phyloP scores from a whole-genome alignment of 352 stramenopile genomes.

The Globisporangium apiculatum region DNA sequence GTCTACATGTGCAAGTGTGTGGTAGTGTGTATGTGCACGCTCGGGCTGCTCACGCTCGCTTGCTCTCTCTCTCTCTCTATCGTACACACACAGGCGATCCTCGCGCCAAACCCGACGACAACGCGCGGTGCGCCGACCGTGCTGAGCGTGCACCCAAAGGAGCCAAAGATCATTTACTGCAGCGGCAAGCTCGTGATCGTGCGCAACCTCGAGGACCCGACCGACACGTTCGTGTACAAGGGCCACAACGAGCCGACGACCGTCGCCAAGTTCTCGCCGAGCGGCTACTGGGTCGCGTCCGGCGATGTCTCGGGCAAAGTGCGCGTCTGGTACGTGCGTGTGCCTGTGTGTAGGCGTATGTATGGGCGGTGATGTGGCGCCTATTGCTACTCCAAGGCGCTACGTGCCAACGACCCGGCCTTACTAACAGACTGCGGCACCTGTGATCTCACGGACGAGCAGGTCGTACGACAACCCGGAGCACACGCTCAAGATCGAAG shows the following conservation, averaged over 20 bases:
- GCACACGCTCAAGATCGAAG: slow-evolving; percentile 93
- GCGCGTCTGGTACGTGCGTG: slow-evolving; percentile 81
- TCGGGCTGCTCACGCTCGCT: background rate
- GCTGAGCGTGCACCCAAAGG: slow-evolving; percentile 74
- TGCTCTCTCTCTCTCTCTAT: background rate
- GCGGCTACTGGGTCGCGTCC: slow-evolving; percentile 92
- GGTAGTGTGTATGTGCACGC: background rate
- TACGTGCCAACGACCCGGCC: too few relatives aligned
- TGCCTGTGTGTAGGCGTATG: background rate
- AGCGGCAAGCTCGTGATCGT: slow-evolving; percentile 89
- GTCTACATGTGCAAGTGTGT: background rate
- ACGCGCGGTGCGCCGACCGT: slow-evolving; percentile 63
- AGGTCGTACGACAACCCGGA: slow-evolving; percentile 95
- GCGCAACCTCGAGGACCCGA: slow-evolving; percentile 79
- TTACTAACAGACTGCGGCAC: too few relatives aligned
- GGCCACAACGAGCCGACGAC: slow-evolving; percentile 91
- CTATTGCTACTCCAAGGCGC: too few relatives aligned
- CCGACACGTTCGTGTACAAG: slow-evolving; percentile 92
- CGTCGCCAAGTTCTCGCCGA: slow-evolving; percentile 92
- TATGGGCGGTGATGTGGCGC: background rate
- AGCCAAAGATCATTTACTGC: slow-evolving; percentile 90
- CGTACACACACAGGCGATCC: slow-evolving; percentile 26
- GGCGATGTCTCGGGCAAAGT: slow-evolving; percentile 89
- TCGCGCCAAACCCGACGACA: slow-evolving; percentile 65
- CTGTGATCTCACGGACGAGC: background rate